Evolutionary conservation across 1,284 basidiomycete genomes (phyloP).

Genomic region (Fomes fomentarius): DNA sequence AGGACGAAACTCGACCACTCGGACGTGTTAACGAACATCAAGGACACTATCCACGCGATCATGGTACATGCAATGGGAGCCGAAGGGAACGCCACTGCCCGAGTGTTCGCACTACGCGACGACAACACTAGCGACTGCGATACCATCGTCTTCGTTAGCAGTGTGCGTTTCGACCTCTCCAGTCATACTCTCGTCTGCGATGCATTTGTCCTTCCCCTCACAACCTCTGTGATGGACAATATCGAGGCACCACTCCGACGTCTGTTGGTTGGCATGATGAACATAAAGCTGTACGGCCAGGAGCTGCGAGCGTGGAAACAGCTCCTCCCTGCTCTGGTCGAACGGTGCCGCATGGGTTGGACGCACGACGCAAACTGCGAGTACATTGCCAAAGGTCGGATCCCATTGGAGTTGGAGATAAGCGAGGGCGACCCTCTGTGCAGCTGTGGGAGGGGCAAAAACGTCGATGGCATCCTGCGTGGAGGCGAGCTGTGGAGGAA

Average conservation of each 20-base stretch:
- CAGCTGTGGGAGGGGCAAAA: conserved; percentile 49
- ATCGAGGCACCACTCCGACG: neutral
- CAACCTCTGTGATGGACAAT: conserved; percentile 7
- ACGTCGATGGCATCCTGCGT: conserved; percentile 35
- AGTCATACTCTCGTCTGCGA: conserved; percentile 50
- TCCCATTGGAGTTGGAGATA: conserved; percentile 36
- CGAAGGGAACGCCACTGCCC: conserved; percentile 10
- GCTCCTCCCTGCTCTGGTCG: conserved; percentile 48
- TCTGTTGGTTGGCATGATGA: too few relatives aligned
- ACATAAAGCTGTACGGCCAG: conserved; percentile 22
- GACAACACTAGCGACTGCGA: conserved; percentile 29
- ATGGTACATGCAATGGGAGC: conserved; percentile 22
- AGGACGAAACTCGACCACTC: neutral
- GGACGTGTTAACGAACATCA: conserved; percentile 11
- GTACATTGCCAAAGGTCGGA: conserved; percentile 36
- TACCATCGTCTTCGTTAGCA: conserved; percentile 43
- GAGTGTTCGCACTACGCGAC: conserved; percentile 38
- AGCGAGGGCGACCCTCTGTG: conserved; percentile 45
- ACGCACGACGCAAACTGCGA: conserved; percentile 47
- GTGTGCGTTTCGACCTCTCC: conserved; percentile 46
- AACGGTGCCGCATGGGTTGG: conserved; percentile 55
- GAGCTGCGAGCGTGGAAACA: conserved; percentile 49
- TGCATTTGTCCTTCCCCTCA: conserved; percentile 44
- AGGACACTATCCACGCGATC: conserved; percentile 38
- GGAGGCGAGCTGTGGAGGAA: conserved; percentile 37